A percentile compares a stretch with the other conserved stretches of the same genome.
Evolutionary conservation across 768 basidiomycete species (phyloP).

Genomic region (Naganishia vaughanmartiniae): DNA sequence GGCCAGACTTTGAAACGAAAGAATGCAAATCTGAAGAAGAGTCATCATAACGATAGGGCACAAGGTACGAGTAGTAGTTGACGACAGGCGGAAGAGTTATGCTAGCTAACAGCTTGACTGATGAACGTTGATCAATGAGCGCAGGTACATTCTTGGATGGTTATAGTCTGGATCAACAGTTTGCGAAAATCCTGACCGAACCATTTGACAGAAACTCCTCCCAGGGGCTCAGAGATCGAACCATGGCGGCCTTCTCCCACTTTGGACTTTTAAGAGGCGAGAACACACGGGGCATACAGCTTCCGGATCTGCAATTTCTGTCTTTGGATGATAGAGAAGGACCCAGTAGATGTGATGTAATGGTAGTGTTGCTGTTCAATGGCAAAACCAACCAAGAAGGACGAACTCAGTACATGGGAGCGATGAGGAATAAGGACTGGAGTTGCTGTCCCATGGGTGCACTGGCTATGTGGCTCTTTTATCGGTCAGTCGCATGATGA

Average conservation of each 20-base stretch:
- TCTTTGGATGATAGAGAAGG: neutral
- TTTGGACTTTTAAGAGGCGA: neutral
- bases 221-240: neutral
- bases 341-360: neutral
- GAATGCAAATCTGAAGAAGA: neutral
- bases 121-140: no score
- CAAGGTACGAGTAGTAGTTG: no score
- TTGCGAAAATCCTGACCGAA: neutral
- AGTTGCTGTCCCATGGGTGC: neutral
- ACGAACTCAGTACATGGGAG: neutral
- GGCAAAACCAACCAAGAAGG: conserved; percentile 14
- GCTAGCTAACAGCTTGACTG: no score
- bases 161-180: neutral
- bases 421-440: conserved; percentile 11
- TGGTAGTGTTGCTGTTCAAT: neutral
- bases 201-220: neutral
- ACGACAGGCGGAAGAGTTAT: no score
- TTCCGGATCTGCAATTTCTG: neutral
- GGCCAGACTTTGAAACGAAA: conserved; percentile 2
- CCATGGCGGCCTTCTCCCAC: conserved; percentile 3
- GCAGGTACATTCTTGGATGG: conserved; percentile 6
- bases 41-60: neutral
- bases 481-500: neutral
- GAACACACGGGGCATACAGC: neutral
- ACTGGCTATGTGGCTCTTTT: neutral